Conservation (phyloP, 345 rosid genomes). For the Toxicodendron radicans region DNA sequence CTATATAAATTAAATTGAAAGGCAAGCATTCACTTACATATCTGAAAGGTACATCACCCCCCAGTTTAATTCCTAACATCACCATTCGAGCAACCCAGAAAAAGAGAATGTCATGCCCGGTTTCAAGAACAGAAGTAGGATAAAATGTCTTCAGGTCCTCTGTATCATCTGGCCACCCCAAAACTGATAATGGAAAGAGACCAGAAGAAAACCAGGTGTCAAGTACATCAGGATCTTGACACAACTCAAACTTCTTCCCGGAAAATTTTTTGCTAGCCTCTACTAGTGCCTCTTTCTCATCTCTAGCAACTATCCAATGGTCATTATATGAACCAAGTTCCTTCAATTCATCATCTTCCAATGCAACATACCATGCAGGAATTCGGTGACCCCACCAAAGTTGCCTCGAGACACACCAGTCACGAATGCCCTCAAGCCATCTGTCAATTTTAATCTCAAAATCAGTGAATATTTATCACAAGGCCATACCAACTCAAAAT, state of each 20-base stretch:
- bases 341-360: slow-evolving; percentile 73
- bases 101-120: slow-evolving; percentile 93
- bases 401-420: slow-evolving; percentile 97
- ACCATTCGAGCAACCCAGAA: slow-evolving; percentile 99
- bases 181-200: slow-evolving; percentile 71
- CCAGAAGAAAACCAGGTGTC: slow-evolving; percentile 99
- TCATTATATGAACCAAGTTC: slow-evolving; percentile 78
- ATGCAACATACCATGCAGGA: slow-evolving; percentile 89
- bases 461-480: slow-evolving; percentile 14
- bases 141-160: slow-evolving; percentile 84
- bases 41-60: slow-evolving; percentile 88
- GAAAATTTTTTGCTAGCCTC: slow-evolving; percentile 58
- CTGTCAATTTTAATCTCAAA: slow-evolving; percentile 39
- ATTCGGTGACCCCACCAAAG: slow-evolving; percentile 99
- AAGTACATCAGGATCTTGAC: slow-evolving; percentile 92
- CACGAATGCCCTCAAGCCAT: slow-evolving; percentile 96
- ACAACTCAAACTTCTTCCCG: slow-evolving; percentile 70
- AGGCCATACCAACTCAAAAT: neutral
- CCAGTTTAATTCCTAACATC: slow-evolving; percentile 79
- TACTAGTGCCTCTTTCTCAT: slow-evolving; percentile 61
- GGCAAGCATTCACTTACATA: slow-evolving; percentile 46
- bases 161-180: slow-evolving; percentile 97
- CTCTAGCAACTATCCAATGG: slow-evolving; percentile 85
- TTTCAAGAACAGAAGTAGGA: slow-evolving; percentile 93
- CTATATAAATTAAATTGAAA: slow-evolving; percentile 3